phyloP scores from a whole-genome alignment of 371 early-diverging fungal genomes.

The Zychaea mexicana region DNA sequence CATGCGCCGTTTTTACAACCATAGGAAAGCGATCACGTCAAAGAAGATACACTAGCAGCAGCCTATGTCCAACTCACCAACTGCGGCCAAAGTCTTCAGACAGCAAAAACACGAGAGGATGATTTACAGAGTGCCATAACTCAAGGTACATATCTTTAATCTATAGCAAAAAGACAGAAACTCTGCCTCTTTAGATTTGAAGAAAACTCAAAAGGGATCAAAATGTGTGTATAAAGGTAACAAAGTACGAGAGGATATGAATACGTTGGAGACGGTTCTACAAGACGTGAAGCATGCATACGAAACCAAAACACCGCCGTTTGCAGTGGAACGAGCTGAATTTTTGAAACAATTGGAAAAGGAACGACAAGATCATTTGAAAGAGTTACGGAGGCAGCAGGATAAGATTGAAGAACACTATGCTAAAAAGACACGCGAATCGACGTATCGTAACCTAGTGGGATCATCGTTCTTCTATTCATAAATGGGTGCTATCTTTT shows the following conservation, averaged over 20 bases:
- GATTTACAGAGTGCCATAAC: constrained; percentile 1
- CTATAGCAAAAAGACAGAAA: too few species aligned
- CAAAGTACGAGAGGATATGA: constrained; percentile 1
- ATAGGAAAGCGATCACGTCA: neutral
- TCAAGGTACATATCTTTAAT: neutral
- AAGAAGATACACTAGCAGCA: constrained; percentile 10
- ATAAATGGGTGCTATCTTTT: neutral
- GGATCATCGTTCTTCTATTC: constrained; percentile 12
- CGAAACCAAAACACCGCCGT: constrained; percentile 4
- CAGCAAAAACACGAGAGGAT: constrained; percentile 1
- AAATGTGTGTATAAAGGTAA: too few species aligned
- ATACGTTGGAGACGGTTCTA: constrained; percentile 7
- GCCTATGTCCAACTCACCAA: constrained; percentile 15
- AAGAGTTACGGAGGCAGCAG: constrained; percentile 12
- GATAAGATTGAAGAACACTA: constrained; percentile 31
- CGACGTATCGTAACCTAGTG: constrained; percentile 26
- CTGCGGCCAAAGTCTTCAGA: constrained; percentile 5
- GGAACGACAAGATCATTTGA: constrained; percentile 10
- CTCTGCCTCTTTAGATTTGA: neutral
- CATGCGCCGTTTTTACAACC: too few species aligned
- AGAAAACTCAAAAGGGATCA: neutral
- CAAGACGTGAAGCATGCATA: constrained; percentile 15
- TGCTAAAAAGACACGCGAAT: constrained; percentile 30
- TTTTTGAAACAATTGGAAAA: constrained; percentile 10
- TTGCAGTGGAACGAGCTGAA: constrained; percentile 11